Percentiles rank a stretch among this genome's conserved stretches.
Evolutionary conservation across 23 red algal genomes (phyloP).

Genomic region (Chondrus crispus): DNA sequence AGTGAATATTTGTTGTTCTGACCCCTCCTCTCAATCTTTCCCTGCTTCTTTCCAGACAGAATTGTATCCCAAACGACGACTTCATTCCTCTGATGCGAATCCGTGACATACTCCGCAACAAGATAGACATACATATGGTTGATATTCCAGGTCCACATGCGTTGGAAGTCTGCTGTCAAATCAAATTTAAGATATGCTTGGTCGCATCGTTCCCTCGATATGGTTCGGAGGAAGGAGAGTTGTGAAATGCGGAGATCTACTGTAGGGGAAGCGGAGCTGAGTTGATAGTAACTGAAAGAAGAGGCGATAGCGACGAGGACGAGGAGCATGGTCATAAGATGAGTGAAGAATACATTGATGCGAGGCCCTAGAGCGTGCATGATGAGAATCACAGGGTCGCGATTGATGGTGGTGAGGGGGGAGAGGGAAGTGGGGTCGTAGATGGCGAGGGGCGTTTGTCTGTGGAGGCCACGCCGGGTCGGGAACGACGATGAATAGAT

Average conservation of each 20-base stretch:
- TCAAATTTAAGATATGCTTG: slow-evolving; percentile 59
- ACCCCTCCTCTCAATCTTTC: background rate
- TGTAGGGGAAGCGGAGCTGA: background rate
- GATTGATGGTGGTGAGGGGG: background rate
- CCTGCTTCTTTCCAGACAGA: slow-evolving; percentile 8
- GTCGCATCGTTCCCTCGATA: slow-evolving; percentile 52
- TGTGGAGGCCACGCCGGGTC: no score
- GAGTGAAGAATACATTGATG: slow-evolving; percentile 59
- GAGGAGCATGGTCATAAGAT: slow-evolving; percentile 62
- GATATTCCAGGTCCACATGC: slow-evolving; percentile 63
- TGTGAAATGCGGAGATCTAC: slow-evolving; percentile 27
- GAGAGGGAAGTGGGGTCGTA: background rate
- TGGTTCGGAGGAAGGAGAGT: slow-evolving; percentile 25
- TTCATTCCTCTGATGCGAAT: slow-evolving; percentile 41
- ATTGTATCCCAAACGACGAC: slow-evolving; percentile 59
- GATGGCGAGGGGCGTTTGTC: no score
- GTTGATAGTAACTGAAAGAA: slow-evolving; percentile 31
- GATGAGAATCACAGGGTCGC: background rate
- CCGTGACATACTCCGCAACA: slow-evolving; percentile 44
- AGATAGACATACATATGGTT: slow-evolving; percentile 69
- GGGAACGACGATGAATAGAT: no score
- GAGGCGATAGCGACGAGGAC: slow-evolving; percentile 49
- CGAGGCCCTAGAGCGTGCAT: slow-evolving; percentile 62
- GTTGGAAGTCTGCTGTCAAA: slow-evolving; percentile 37
- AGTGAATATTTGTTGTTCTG: slow-evolving; percentile 65